Conservation (phyloP, 2,329 filamentous ascomycete genomes). For the Penicillium sp. region DNA sequence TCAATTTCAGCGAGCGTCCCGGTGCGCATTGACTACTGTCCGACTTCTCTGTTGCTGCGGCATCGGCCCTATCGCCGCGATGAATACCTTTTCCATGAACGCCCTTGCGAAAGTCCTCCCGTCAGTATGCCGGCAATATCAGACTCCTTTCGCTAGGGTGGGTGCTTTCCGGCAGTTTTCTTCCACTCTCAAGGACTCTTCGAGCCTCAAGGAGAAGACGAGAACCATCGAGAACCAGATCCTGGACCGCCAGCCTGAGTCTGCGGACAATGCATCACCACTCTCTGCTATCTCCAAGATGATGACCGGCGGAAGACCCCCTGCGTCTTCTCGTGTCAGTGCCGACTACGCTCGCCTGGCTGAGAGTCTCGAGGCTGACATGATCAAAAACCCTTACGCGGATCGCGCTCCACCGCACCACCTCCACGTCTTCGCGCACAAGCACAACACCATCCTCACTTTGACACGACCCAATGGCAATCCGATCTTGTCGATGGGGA, state of each 20-base stretch:
- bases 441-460: slow-evolving; percentile 94
- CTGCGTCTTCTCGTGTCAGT: slow-evolving; percentile 15
- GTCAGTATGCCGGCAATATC: slow-evolving; percentile 26
- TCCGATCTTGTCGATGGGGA: slow-evolving; percentile 70
- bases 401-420: slow-evolving; percentile 58
- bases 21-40: neutral
- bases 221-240: slow-evolving; percentile 27
- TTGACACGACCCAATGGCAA: slow-evolving; percentile 75
- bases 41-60: slow-evolving; percentile 7
- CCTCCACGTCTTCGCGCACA: slow-evolving; percentile 77
- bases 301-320: slow-evolving; percentile 25
- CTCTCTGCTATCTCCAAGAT: slow-evolving; percentile 27
- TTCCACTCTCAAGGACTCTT: slow-evolving; percentile 20
- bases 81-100: slow-evolving; percentile 30
- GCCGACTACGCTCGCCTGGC: slow-evolving; percentile 29
- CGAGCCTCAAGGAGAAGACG: slow-evolving; percentile 14
- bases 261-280: slow-evolving; percentile 16
- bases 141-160: slow-evolving; percentile 15
- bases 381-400: slow-evolving; percentile 32
- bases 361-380: slow-evolving; percentile 30
- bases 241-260: slow-evolving; percentile 18
- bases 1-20: too few relatives aligned
- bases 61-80: slow-evolving; percentile 16
- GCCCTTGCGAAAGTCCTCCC: slow-evolving; percentile 28
- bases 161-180: slow-evolving; percentile 30